Base-by-base conservation (phyloP, 2,329 filamentous ascomycete species). In the Ascochyta rabiei region DNA sequence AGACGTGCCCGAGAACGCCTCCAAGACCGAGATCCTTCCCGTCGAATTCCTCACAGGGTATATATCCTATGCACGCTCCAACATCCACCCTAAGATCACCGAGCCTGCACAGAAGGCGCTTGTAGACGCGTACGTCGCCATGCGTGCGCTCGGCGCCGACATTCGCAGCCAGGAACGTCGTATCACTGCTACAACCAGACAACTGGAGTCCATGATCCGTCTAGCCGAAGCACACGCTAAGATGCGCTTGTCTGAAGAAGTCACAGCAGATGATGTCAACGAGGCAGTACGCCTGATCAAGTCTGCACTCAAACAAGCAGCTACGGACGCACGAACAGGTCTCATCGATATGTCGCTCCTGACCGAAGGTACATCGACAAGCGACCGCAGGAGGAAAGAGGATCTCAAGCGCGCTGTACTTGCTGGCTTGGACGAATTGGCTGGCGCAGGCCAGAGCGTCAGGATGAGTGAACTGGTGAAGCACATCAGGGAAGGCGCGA, bases 191-290 rank as follows among this genome's bases (percentile, higher is more conserved):
- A 99, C 95, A 3, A 99, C 96, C 0, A 86, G 95, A 72, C 95
- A 99, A 77, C 83, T 99, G 6, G 96, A 99, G 78, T 95, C 89
- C 40, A 99, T 99, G 96, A 98, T 99, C 72, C 93, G 95, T 58
- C 88, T 99, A 3, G 81, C 93, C 1, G 95, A 99, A 80, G 95
- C 93, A 0, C 96, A 99, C 76, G 96, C 95, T 44, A 97, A 97
- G 77, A 99, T 99, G 96, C 89, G 95, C 4, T 84, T 99, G 5
- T 86, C 89, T 0, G 74, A 81, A 2, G 84, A 82, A 13, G 95
- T 99, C 37, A 92, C 90, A 0, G 85, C 84, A 24, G 84, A 84
- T 43, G 96, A 99, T 69, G 96, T 99, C 6, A 80, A 86, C 44
- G 95, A 99, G 79, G 93, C 95, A 0, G 91, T 96, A 41, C 89